phyloP scores from a whole-genome alignment of 257 asterid species.

The Verbascum thapsus region DNA sequence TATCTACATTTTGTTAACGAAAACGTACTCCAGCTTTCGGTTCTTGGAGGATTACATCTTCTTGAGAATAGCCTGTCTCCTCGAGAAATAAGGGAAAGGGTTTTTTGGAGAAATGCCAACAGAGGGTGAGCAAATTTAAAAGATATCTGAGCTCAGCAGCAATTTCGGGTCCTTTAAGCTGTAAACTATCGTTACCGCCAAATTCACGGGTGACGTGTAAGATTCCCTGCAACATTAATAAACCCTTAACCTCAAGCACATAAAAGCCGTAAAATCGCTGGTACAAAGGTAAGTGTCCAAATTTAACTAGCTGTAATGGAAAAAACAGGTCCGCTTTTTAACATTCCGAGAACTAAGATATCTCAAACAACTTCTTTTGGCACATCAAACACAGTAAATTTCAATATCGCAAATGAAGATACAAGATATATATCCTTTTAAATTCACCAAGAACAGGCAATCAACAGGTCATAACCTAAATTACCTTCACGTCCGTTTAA shows the following conservation, averaged over 20 bases:
- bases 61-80: slow-evolving; percentile 87
- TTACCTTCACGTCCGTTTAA: not conserved
- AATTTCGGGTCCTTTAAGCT: slow-evolving; percentile 78
- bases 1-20: not conserved
- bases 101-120: slow-evolving; percentile 98
- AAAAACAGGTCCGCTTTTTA: not conserved
- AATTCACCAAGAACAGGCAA: too few species aligned
- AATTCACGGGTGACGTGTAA: slow-evolving; percentile 74
- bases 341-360: slow-evolving; percentile 15
- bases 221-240: slow-evolving; percentile 63
- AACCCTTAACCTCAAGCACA: slow-evolving; percentile 24
- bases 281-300: not conserved
- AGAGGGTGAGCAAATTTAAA: slow-evolving; percentile 74
- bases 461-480: too few species aligned
- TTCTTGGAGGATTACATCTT: slow-evolving; percentile 91
- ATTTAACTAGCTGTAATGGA: not conserved
- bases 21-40: slow-evolving; percentile 97
- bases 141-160: slow-evolving; percentile 76
- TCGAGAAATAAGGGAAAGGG: slow-evolving; percentile 78
- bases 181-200: slow-evolving; percentile 78
- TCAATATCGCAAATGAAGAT: too few species aligned
- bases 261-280: not conserved
- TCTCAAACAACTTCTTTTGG: slow-evolving; percentile 9
- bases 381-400: too few species aligned
- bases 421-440: too few species aligned